These are phyloP conservation scores for Uncinocarpus reesii DNA, from an alignment of 2,329 filamentous ascomycete species.

Conservation along the genomic window DNA sequence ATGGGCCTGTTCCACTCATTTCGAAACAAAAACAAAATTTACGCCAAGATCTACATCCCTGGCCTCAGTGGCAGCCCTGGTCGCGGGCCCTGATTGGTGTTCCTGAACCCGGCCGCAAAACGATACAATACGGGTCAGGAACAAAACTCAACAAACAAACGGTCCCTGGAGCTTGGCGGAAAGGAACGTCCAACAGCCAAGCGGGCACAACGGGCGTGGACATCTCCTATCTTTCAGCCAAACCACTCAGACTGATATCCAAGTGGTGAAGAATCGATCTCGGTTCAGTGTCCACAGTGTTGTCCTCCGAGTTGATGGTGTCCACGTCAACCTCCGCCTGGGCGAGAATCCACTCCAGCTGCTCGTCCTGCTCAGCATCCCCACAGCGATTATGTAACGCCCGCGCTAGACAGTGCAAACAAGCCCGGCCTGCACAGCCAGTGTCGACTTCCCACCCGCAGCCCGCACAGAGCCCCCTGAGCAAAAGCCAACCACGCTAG, in stretches of 20 bases:
- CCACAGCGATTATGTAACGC: background rate
- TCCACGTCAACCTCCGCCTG: conserved; percentile 3
- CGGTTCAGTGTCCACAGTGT: too few relatives aligned
- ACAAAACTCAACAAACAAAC: background rate
- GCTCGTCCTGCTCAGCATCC: too few relatives aligned
- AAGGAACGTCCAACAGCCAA: too few relatives aligned
- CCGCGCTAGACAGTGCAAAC: background rate
- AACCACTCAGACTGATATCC: too few relatives aligned
- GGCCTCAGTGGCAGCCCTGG: too few relatives aligned
- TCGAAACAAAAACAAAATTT: background rate
- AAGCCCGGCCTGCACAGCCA: background rate
- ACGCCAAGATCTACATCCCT: too few relatives aligned
- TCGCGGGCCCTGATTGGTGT: conserved; percentile 2
- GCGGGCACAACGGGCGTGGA: too few relatives aligned
- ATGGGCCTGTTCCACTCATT: too few relatives aligned
- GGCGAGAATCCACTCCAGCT: background rate
- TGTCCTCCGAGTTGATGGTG: too few relatives aligned
- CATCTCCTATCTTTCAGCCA: too few relatives aligned
- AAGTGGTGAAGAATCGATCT: too few relatives aligned
- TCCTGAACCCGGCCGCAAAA: background rate
- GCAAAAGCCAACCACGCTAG: conserved; percentile 6
- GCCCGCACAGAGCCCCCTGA: background rate
- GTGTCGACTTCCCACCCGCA: background rate
- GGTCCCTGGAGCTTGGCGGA: background rate
- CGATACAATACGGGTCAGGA: background rate